Base-by-base conservation (phyloP, 2,329 filamentous ascomycete genomes). In the Leptographium wingfieldii region DNA sequence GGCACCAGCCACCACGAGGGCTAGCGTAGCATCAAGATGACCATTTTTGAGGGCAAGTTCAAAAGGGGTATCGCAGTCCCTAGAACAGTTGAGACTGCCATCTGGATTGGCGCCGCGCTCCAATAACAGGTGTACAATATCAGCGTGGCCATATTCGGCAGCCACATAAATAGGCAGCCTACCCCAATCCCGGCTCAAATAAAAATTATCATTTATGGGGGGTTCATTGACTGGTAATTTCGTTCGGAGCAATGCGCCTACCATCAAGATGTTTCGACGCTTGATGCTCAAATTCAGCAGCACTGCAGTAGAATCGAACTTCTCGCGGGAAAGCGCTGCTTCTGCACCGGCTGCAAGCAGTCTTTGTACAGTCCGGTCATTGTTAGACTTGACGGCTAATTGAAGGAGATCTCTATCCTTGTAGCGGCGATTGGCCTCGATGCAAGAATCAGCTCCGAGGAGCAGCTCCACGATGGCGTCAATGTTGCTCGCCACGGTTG, bases 91-190 rank as follows among this genome's bases (percentile, higher is more conserved):
- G 12, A 4, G 12, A 43, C 14, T 19, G 40, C 31, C 31, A 7
- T 43, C 40, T 43, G 14, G 11, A 16, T 43, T 4, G 19, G 40
- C 40, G 40, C 40, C 40, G 14, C 19, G 40, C 19, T 43, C 40
- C 40, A 43, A 19, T 7, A 43, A 19, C 71, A 69, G 31, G 73
- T 72, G 35, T 9, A 25, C 46, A 49, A 49, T 49, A 49, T 49
- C 46, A 25, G 46, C 11, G 22, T 49, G 46, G 6, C 46, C 46
- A 49, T 49, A 49, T 25, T 49, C 11, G 22, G 22, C 46, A 49
- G 46, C 46, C n/a, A 49, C n/a, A 7, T 27, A 6, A 7, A 49
- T 1, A 49, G 46, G 46, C 38, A 16, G 10, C 10, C 3, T 40
- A 40, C 38, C 2, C 38, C 3, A 12, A 40, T 7, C 7, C 35